Percentiles rank a stretch among this genome's conserved stretches.
These are phyloP conservation scores for Persicaria tinctoria DNA, from an alignment of 148 eudicot genomes.

Conservation along the genomic window DNA sequence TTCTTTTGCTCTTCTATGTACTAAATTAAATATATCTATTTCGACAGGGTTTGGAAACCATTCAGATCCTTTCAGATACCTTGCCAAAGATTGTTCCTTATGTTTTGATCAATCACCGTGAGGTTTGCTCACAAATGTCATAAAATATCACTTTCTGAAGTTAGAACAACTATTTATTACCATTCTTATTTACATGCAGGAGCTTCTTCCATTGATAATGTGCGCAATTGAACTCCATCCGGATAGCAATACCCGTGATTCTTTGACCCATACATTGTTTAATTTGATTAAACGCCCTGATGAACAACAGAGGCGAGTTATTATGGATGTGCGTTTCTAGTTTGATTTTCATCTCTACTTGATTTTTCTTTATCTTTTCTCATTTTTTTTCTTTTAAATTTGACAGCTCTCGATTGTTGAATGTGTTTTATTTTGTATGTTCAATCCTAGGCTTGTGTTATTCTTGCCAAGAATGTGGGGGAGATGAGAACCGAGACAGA, in stretches of 20 bases:
- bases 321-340: conserved; percentile 76
- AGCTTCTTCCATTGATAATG: conserved; percentile 98
- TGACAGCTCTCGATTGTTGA: conserved; percentile 69
- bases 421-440: conserved; percentile 51
- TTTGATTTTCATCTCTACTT: conserved; percentile 74
- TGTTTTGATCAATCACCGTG: conserved; percentile 85
- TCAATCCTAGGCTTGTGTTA: conserved; percentile 76
- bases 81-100: conserved; percentile 95
- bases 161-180: conserved; percentile 8
- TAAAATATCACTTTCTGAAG: conserved; percentile 8
- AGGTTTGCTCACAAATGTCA: conserved; percentile 39
- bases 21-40: background rate
- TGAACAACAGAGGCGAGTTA: conserved; percentile 91
- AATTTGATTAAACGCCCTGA: conserved; percentile 97
- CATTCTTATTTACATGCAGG: conserved; percentile 35
- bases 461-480: conserved; percentile 88
- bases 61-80: conserved; percentile 85
- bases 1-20: background rate
- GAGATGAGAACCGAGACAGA: conserved; percentile 99
- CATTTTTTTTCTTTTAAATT: too few relatives aligned
- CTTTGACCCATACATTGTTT: conserved; percentile 91
- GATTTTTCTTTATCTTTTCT: conserved; percentile 27
- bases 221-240: conserved; percentile 99
- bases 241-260: conserved; percentile 83
- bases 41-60: conserved; percentile 72